Evolutionary conservation across 257 asterid genomes (phyloP).

Genomic region (Nicotiana knightiana): DNA sequence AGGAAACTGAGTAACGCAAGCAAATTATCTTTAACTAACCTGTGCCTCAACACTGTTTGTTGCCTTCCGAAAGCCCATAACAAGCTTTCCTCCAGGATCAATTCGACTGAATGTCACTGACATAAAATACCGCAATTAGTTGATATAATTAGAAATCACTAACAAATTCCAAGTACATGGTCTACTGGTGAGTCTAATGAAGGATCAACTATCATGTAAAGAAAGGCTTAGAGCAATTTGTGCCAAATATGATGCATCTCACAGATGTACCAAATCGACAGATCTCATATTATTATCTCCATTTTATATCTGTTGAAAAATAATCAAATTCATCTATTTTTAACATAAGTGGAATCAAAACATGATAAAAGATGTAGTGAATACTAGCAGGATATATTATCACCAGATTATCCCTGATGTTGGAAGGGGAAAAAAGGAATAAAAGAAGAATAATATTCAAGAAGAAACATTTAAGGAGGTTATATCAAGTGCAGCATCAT

Average conservation of each 20-base stretch:
- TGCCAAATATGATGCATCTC: not conserved
- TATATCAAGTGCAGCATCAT: not conserved
- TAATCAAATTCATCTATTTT: not conserved
- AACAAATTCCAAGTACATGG: not conserved
- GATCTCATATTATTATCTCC: not conserved
- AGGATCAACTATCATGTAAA: not conserved
- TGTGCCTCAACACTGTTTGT: constrained; percentile 41
- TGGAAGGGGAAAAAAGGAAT: not conserved
- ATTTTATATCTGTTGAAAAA: not conserved
- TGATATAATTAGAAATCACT: not conserved
- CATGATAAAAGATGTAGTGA: not conserved
- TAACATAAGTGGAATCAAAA: not conserved
- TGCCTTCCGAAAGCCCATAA: constrained; percentile 87
- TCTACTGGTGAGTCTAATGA: not conserved
- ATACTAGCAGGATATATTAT: not conserved
- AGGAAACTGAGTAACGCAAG: not conserved
- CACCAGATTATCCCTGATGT: not conserved
- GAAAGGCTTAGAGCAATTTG: not conserved
- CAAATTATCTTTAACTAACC: constrained; percentile 30
- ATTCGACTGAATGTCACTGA: constrained; percentile 77
- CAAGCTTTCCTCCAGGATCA: constrained; percentile 82
- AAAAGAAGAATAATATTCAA: not conserved
- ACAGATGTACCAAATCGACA: not conserved
- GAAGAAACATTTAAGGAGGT: no score
- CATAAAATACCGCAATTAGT: constrained; percentile 2